Percentiles rank a stretch among this genome's conserved stretches.
Conservation (phyloP, 2,329 filamentous ascomycete species). For the Verticillium longisporum region DNA sequence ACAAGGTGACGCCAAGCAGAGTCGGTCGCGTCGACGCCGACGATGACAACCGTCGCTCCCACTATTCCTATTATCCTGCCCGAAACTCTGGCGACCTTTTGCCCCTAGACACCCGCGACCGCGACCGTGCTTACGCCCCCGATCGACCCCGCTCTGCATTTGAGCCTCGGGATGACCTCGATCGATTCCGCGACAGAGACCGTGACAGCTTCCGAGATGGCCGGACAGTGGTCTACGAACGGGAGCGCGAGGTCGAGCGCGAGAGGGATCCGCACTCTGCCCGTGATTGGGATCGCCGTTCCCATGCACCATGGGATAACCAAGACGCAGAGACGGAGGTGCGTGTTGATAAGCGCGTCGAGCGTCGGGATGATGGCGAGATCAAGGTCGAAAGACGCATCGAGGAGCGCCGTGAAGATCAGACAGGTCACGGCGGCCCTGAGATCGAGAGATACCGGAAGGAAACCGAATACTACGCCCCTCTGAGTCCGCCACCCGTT, state of each 20-base stretch:
- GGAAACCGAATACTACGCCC: conserved; percentile 56
- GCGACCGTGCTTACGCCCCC: conserved; percentile 27
- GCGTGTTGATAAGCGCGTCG: conserved; percentile 32
- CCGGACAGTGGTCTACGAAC: conserved; percentile 23
- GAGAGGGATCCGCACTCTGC: conserved; percentile 18
- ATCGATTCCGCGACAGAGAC: conserved; percentile 19
- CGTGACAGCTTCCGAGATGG: conserved; percentile 8
- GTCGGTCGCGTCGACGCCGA: conserved; percentile 35
- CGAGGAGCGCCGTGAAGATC: conserved; percentile 41
- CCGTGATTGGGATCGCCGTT: conserved; percentile 24
- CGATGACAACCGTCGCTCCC: conserved; percentile 39
- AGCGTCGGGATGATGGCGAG: conserved; percentile 40
- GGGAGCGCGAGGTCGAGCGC: conserved; percentile 36
- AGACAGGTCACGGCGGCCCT: conserved; percentile 23
- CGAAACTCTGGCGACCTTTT: conserved; percentile 32
- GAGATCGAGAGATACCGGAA: conserved; percentile 54
- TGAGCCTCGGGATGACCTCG: conserved; percentile 25
- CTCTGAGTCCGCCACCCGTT: conserved; percentile 36
- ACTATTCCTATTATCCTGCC: conserved; percentile 27
- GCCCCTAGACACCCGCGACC: conserved; percentile 35
- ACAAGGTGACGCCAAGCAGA: conserved; percentile 39
- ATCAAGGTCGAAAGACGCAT: conserved; percentile 47
- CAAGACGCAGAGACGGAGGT: conserved; percentile 29
- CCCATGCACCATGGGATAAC: conserved; percentile 20
- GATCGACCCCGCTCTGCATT: conserved; percentile 46